A percentile compares a stretch with the other conserved stretches of the same genome.
These are phyloP conservation scores for Austropuccinia psidii DNA, from an alignment of 1,284 basidiomycete species.

Conservation along the genomic window DNA sequence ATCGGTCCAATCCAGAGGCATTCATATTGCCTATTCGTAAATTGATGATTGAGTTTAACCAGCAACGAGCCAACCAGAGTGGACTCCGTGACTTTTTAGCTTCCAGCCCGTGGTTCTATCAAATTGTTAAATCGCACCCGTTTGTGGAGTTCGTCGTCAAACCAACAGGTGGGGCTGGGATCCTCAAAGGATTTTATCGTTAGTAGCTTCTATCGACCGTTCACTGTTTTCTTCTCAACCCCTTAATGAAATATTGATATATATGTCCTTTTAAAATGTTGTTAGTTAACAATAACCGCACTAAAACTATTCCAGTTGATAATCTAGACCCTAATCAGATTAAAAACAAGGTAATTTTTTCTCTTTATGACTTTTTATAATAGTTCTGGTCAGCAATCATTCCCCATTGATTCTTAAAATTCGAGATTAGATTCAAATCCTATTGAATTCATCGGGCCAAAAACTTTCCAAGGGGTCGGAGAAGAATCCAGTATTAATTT, in stretches of 20 bases:
- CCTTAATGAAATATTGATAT: not conserved
- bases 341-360: not conserved
- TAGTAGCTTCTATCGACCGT: not conserved
- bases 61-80: slow-evolving; percentile 25
- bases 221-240: not conserved
- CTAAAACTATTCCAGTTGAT: slow-evolving; percentile 31
- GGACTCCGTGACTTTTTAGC: slow-evolving; percentile 25
- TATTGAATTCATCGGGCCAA: not conserved
- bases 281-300: slow-evolving; percentile 33
- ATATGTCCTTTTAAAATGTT: not conserved
- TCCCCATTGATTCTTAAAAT: not conserved
- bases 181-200: slow-evolving; percentile 36
- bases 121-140: slow-evolving; percentile 4
- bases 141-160: slow-evolving; percentile 26
- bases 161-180: slow-evolving; percentile 20
- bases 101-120: slow-evolving; percentile 9
- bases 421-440: not conserved
- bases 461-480: too few relatives aligned
- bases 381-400: not conserved
- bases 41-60: slow-evolving; percentile 29
- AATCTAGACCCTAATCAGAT: slow-evolving; percentile 5
- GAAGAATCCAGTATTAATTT: too few relatives aligned
- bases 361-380: not conserved
- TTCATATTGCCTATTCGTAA: slow-evolving; percentile 34
- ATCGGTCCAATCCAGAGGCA: slow-evolving; percentile 8